phyloP scores from a whole-genome alignment of 495 filamentous ascomycete species.

The Penicilliopsis zonata region DNA sequence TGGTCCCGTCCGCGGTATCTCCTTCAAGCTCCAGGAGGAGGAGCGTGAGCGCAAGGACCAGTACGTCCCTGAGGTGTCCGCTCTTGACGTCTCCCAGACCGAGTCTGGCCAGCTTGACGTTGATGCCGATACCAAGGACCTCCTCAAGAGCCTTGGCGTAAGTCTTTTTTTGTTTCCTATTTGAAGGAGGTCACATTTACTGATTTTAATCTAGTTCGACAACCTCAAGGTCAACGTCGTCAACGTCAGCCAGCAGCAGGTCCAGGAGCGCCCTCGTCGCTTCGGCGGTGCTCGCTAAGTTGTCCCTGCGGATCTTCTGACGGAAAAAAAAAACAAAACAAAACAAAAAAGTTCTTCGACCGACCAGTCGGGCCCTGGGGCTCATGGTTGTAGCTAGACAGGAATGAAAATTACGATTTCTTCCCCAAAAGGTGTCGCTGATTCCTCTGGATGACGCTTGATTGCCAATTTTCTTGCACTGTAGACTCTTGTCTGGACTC shows the following conservation, averaged over 20 bases:
- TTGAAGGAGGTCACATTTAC: neutral
- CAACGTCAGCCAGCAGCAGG: slow-evolving; percentile 78
- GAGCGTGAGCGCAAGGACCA: slow-evolving; percentile 99
- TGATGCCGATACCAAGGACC: slow-evolving; percentile 93
- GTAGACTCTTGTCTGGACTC: too few species aligned
- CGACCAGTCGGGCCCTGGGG: slow-evolving; percentile 16
- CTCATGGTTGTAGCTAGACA: slow-evolving; percentile 24
- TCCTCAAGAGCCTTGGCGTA: slow-evolving; percentile 97
- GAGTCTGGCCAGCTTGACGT: slow-evolving; percentile 91
- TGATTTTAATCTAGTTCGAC: slow-evolving; percentile 70
- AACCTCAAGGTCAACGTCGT: slow-evolving; percentile 91
- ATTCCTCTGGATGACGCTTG: slow-evolving; percentile 79
- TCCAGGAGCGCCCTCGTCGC: slow-evolving; percentile 60
- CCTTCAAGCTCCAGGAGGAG: slow-evolving; percentile 99
- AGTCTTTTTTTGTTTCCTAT: slow-evolving; percentile 23
- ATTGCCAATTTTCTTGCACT: slow-evolving; percentile 65
- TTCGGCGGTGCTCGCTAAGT: slow-evolving; percentile 40
- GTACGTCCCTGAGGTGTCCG: slow-evolving; percentile 97
- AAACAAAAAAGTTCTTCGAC: slow-evolving; percentile 20
- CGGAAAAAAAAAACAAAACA: slow-evolving; percentile 12
- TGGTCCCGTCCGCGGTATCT: slow-evolving; percentile 97
- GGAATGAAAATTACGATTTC: slow-evolving; percentile 51
- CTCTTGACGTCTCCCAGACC: slow-evolving; percentile 89
- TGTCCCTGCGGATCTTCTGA: neutral
- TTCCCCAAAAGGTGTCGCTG: slow-evolving; percentile 74